A percentile compares a stretch with the other conserved stretches of the same genome.
phyloP scores from a whole-genome alignment of 495 filamentous ascomycete genomes.

The Pseudoneurospora amorphoporcata region DNA sequence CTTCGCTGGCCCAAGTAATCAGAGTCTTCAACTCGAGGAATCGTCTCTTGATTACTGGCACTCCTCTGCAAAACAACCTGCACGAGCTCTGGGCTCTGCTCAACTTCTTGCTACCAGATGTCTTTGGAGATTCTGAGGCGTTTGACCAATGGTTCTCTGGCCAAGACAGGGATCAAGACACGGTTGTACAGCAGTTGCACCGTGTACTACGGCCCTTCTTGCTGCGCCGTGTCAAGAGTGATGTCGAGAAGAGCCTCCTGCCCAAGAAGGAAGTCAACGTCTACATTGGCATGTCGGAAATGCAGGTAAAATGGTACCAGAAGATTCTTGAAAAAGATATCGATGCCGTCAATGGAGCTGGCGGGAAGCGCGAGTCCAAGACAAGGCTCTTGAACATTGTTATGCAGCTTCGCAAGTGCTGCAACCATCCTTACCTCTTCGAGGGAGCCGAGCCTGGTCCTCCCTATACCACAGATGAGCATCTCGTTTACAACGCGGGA shows the following conservation, averaged over 20 bases:
- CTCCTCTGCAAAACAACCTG: conserved; percentile 94
- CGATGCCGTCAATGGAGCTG: conserved; percentile 95
- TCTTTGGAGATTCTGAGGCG: conserved; percentile 94
- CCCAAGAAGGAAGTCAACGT: conserved; percentile 97
- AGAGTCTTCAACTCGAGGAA: conserved; percentile 95
- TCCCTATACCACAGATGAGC: conserved; percentile 96
- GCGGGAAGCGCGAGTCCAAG: conserved; percentile 96
- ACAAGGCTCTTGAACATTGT: conserved; percentile 98
- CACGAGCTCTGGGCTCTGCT: conserved; percentile 99
- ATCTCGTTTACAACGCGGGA: conserved; percentile 83
- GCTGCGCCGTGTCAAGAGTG: conserved; percentile 91
- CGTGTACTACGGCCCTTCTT: conserved; percentile 89
- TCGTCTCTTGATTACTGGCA: conserved; percentile 91
- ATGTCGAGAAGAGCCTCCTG: conserved; percentile 95
- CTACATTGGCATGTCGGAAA: conserved; percentile 97
- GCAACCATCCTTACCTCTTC: conserved; percentile 98
- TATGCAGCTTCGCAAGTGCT: conserved; percentile 99
- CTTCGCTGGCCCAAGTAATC: conserved; percentile 92
- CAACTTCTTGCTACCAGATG: conserved; percentile 94
- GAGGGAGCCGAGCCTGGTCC: conserved; percentile 96
- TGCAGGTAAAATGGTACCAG: conserved; percentile 99
- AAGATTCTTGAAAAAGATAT: conserved; percentile 99
- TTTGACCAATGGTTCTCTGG: conserved; percentile 97
- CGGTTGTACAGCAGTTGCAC: conserved; percentile 94
- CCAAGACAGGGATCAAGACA: conserved; percentile 83